Base-by-base conservation (phyloP, 495 filamentous ascomycete species). In the Aspergillus ellipticus region DNA sequence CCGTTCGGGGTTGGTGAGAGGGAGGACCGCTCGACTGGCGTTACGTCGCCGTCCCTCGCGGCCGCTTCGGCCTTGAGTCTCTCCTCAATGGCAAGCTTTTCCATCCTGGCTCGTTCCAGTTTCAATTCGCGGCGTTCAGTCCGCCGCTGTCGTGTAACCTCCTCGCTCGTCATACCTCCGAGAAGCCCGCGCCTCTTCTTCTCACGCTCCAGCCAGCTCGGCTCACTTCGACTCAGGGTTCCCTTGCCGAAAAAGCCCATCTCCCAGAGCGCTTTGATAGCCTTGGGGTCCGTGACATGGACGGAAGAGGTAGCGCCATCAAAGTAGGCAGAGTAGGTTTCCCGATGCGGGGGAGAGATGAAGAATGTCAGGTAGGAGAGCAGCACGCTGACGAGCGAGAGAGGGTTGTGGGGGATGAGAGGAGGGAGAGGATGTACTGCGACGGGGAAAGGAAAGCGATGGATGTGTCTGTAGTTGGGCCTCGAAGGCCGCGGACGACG, bases 221-320 rank as follows among this genome's bases (percentile, higher is more conserved):
- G 94, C 67, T 97, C 92, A 71, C 90, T 96, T 60, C 94, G 84
- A 69, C 92, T 96, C 56, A 97, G 77, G 51, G 74, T 90, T 46
- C 94, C 94, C 71, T 96, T 97, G 42, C 94, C 94, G 68, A 90
- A 99, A 71, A 97, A 97, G 1, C 94, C 94, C 66, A 89, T 86
- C 67, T 96, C 88, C 94, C 94, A 99, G 24, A 99, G 73, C 8
- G 85, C 88, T 35, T 86, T 81, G 46, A 95, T 85, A 2, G 89
- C 82, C 31, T 75, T 75, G 41, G 82, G 73, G 63, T 96, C 88
- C 10, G 85, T 90, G 33, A 99, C 82, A 69, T 97, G 91, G 3
- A 97, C 80, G 3, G 91, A 90, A 3, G 87, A 80, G 11, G 92
- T 95, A 53, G 86, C 84, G 1, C 80, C 72, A 33, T 89, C 89